Evolutionary conservation across 2,329 filamentous ascomycete genomes (phyloP), one percentile per base, ranked within the genome.

Genomic region (Elsinoe necatrix): DNA sequence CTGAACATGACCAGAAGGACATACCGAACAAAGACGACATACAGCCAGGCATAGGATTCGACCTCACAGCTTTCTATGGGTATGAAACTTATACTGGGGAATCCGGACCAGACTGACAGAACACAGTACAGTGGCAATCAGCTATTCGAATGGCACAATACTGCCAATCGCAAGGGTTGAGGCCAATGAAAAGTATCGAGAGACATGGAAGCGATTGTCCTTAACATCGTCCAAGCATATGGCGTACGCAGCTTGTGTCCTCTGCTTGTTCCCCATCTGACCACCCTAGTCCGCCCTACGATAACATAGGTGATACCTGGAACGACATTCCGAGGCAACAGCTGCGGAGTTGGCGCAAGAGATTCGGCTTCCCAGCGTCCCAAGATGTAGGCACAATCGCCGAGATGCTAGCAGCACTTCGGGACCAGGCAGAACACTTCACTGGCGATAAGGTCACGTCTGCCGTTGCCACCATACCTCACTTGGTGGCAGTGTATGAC

Each of bases 31-130:
- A 8, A 6, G 14, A 16, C 4, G 4, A 48, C 4, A 29, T 48
- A 9, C 18, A 27, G 43, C 43, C 43, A 18, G 43, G 43, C 25
- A 29, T 48, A 6, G 43, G 43, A 2, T 48, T 48, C n/a, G 43
- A 48, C 25, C 43, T 48, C 11, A 48, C 43, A 48, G 43, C 43
- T 16, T 34, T 48, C 43, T 48, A 48, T n/a, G 43, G 43, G 43
- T 48, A 48, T 4, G 11, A 11, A 12, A 6, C 21, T 5, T 14
- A 16, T 43, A 16, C 4, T 11, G 4, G 2, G 12, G 6, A 21
- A 20, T 23, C 16, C 4, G 16, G 14, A 23, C 23, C 23, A n/a
- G 23, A 20, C 43, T 18, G 18, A 48, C 25, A 29, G 5, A 9
- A 7, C 2, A n/a, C 14, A 48, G 43, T n/a, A 48, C 43, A 29